phyloP scores from a whole-genome alignment of 192 early-diverging fungal species.

The Chytriomyces sp. region DNA sequence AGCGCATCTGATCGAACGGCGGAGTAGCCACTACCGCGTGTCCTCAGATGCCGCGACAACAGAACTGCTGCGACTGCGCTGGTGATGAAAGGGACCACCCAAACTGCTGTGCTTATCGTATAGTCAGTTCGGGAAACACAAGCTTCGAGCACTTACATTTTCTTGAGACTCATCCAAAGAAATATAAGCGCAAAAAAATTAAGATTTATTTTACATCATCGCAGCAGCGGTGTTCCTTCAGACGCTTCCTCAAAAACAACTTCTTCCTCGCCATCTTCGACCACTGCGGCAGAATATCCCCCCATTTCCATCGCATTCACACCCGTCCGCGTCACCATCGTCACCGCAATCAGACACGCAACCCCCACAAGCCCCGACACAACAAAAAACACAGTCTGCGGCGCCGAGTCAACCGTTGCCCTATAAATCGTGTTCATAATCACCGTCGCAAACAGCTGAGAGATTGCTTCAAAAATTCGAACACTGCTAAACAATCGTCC shows the following conservation, averaged over 20 bases:
- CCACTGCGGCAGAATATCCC: background rate
- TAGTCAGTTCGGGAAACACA: no score
- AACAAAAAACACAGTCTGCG: conserved; percentile 22
- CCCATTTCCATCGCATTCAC: conserved; percentile 15
- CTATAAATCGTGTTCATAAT: conserved; percentile 10
- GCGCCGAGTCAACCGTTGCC: conserved; percentile 1
- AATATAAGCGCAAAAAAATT: no score
- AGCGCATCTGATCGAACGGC: no score
- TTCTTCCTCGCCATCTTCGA: background rate
- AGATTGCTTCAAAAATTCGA: conserved; percentile 1
- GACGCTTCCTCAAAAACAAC: background rate
- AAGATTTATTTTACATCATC: background rate
- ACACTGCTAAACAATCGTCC: conserved; percentile 15
- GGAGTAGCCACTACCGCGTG: no score
- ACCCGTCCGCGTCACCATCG: background rate
- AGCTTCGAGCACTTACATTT: no score
- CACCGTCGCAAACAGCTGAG: conserved; percentile 21
- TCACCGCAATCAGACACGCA: background rate
- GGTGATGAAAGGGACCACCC: no score
- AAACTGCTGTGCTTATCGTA: no score
- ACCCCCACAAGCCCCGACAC: background rate
- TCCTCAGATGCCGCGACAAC: no score
- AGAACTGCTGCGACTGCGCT: no score
- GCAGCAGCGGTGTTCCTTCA: background rate
- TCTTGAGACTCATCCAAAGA: no score